These are phyloP conservation scores for Talaromyces adpressus DNA, from an alignment of 495 filamentous ascomycete genomes.

Conservation along the genomic window DNA sequence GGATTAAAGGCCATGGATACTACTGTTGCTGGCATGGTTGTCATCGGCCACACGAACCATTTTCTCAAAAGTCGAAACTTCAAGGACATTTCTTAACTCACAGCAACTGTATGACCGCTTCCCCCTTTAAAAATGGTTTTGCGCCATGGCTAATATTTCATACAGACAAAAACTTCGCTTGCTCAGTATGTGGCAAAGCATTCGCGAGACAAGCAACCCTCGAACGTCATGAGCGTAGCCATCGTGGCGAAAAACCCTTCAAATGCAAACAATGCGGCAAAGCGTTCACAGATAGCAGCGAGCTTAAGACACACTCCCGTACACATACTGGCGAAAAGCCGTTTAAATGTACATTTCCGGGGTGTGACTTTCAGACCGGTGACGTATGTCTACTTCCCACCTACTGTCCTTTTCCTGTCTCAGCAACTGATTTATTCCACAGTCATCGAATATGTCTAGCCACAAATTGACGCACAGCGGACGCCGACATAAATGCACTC, in stretches of 20 bases:
- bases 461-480: constrained; percentile 41
- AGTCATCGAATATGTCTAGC: constrained; percentile 46
- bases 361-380: constrained; percentile 40
- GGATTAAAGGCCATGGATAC: constrained; percentile 40
- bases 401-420: not conserved
- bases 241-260: constrained; percentile 45
- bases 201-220: constrained; percentile 42
- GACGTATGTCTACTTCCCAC: constrained; percentile 26
- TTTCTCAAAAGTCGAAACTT: constrained; percentile 45
- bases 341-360: constrained; percentile 42
- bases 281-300: constrained; percentile 42
- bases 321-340: constrained; percentile 47
- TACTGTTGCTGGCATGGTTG: constrained; percentile 44
- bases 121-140: not conserved
- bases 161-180: constrained; percentile 40
- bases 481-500: constrained; percentile 38
- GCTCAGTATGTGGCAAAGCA: constrained; percentile 38
- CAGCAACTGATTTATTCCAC: not conserved
- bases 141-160: not conserved
- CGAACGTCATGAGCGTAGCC: constrained; percentile 46
- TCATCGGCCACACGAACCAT: constrained; percentile 38
- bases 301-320: constrained; percentile 45
- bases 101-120: constrained; percentile 34
- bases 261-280: constrained; percentile 38
- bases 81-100: constrained; percentile 43